Evolutionary conservation across 345 rosid species (phyloP), one percentile per base, ranked within the genome.

Genomic region (Linum lewisii): DNA sequence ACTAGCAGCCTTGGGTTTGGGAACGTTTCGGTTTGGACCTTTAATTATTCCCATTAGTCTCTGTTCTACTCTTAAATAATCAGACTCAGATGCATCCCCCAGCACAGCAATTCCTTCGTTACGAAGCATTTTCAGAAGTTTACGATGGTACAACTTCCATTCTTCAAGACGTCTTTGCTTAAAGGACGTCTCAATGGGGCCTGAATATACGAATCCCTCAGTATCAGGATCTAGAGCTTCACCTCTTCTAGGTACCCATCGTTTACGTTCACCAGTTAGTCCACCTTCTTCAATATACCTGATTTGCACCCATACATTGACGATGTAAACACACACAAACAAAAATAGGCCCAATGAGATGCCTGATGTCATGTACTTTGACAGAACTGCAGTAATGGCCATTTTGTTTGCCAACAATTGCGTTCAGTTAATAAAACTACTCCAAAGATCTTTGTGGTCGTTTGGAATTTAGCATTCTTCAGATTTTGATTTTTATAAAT

Each of bases 1-100:
- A 71, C 98, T 92, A 23, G 98, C 98, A 58, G 98, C 98, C 79
- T 92, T 92, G 42, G 98, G 98, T 76, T 92, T 92, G 69, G 76
- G 60, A 69, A 84, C 87, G 69, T 77, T 86, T 73, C 73, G 88
- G 24, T 79, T 83, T 66, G 95, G 96, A 79, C 96, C 88, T 75
- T 76, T 88, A 42, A 86, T 75, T 64, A 79, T 79, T 69, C 86
- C 86, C 78, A 63, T 80, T 64, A 92, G 70, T 60, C 90, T 84
- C 73, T 84, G 93, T 67, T 73, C 75, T 51, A 88, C 90, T 66
- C 93, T 84, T 37, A 78, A 19, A 77, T 83, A 92, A 74, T 92
- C 98, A 73, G 86, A 76, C 69, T 83, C 93, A 56, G 96, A 61
- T 62, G 72, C 88, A 72, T 83, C 86, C 34, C 98, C 95, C 57